Base-by-base conservation (phyloP, 352 stramenopile species). In the Phytophthora sp. region DNA sequence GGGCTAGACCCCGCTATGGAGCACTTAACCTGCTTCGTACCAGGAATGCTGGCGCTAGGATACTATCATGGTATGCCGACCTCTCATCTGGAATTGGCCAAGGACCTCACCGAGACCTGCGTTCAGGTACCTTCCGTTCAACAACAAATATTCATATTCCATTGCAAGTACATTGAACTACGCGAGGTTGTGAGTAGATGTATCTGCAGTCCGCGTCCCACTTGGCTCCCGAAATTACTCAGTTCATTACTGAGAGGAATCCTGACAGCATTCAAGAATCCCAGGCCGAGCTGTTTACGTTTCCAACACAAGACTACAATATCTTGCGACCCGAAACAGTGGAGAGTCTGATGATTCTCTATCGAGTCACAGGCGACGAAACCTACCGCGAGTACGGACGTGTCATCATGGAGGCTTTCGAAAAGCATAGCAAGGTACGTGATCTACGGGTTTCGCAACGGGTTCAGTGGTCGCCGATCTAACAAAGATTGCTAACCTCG, bases 271-370 rank as follows among this genome's bases (percentile, higher is more conserved):
- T 50, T 8, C 66, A 59, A 20, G 15, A 45, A 24, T 23, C 45
- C 1, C 16, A 45, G 8, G 29, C 45, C 4, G 70, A 83, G 24
- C 51, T 77, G 27, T 76, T 66, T 21, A 31, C 63, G 2, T 35
- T 35, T 3, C 36, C 54, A 1, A 38, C 24, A 1, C 47, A 94
- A 41, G 79, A 89, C 36, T 84, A 74, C 49, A 91, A 97, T 47
- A 66, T 82, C 21, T 69, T 98, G 7, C 87, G 91, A 15, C 90
- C 92, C 0, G 93, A 98, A 72, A 95, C 83, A 1, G 78, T 97
- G 23, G 93, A 98, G 69, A 96, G 82, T 27, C 66, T 98, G 7
- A 95, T 97, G 77, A 71, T 97, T 13, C 57, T 98, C 11, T 89
- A 96, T 59, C 85, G 90, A 21, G 74, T 92, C n/a, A 98, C 91